A percentile compares a stretch with the other conserved stretches of the same genome.
These are phyloP conservation scores for Colletotrichum ledebouriae DNA, from an alignment of 2,329 filamentous ascomycete genomes.

Conservation along the genomic window DNA sequence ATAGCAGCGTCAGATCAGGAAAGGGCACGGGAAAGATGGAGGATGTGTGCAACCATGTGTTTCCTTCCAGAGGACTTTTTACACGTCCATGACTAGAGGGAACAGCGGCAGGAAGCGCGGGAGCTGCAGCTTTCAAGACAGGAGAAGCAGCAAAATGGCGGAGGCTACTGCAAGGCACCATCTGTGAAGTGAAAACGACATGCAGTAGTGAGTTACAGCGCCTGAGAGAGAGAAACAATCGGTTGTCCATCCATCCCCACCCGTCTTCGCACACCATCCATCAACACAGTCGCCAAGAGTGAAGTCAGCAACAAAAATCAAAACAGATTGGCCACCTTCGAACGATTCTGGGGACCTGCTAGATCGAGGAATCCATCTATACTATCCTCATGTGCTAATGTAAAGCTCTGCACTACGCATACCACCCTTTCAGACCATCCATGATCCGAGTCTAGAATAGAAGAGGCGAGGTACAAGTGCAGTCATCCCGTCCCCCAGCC, in stretches of 20 bases:
- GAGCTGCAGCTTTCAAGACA: slow-evolving; percentile 41
- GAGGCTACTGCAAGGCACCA: slow-evolving; percentile 43
- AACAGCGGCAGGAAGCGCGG: slow-evolving; percentile 33
- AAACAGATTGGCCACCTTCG: slow-evolving; percentile 3
- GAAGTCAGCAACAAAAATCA: neutral
- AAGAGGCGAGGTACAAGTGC: slow-evolving; percentile 24
- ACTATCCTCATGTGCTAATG: slow-evolving; percentile 19
- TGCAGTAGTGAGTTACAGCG: slow-evolving; percentile 27
- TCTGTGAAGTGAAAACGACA: slow-evolving; percentile 30
- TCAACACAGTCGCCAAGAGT: slow-evolving; percentile 24
- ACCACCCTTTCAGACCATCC: slow-evolving; percentile 17
- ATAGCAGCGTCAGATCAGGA: slow-evolving; percentile 19
- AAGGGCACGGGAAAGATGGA: slow-evolving; percentile 30
- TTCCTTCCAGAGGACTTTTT: slow-evolving; percentile 20
- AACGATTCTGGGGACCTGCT: slow-evolving; percentile 20
- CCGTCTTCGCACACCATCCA: slow-evolving; percentile 1
- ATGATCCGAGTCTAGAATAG: slow-evolving; percentile 28
- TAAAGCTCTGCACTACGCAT: slow-evolving; percentile 15
- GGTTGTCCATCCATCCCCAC: neutral
- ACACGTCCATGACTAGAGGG: slow-evolving; percentile 9
- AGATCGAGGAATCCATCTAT: slow-evolving; percentile 23
- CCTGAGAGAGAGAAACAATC: slow-evolving; percentile 25
- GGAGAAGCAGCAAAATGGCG: slow-evolving; percentile 35
- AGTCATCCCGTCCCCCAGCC: slow-evolving; percentile 16
- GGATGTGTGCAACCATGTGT: slow-evolving; percentile 32